Percentiles rank a stretch among this genome's conserved stretches.
Evolutionary conservation across 768 basidiomycete species (phyloP).

Genomic region (Suillus spraguei): DNA sequence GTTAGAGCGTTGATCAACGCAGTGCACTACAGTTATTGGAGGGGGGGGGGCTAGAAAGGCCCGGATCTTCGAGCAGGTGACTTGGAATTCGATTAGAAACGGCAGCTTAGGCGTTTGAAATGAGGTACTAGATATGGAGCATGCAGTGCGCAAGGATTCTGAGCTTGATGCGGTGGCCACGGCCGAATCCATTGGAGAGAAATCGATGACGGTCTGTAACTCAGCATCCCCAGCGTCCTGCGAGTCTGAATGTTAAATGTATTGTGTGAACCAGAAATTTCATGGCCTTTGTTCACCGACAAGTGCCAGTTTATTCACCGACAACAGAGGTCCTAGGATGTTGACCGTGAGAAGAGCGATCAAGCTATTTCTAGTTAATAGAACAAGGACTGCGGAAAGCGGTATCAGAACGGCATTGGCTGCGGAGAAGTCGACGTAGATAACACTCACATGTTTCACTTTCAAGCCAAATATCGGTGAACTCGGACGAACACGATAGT

Average conservation of each 20-base stretch:
- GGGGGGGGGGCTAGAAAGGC: not conserved
- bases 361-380: not conserved
- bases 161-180: not conserved
- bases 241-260: not conserved
- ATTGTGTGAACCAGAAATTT: not conserved
- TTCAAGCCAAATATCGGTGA: not conserved
- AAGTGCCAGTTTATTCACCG: not conserved
- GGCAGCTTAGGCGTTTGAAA: slow-evolving; percentile 1
- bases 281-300: not conserved
- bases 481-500: not conserved
- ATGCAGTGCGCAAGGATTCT: not conserved
- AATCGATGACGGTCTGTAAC: not conserved
- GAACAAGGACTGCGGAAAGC: not conserved
- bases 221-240: not conserved
- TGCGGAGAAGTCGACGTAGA: not conserved
- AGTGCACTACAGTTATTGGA: not conserved
- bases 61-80: slow-evolving; percentile 1
- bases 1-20: not conserved
- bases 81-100: not conserved
- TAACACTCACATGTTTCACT: not conserved
- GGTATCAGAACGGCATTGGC: not conserved
- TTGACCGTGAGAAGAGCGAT: not conserved
- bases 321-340: not conserved
- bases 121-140: not conserved
- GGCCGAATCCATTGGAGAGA: not conserved